Base-by-base conservation (phyloP, 1,284 basidiomycete species). In the Peniophora sp. region DNA sequence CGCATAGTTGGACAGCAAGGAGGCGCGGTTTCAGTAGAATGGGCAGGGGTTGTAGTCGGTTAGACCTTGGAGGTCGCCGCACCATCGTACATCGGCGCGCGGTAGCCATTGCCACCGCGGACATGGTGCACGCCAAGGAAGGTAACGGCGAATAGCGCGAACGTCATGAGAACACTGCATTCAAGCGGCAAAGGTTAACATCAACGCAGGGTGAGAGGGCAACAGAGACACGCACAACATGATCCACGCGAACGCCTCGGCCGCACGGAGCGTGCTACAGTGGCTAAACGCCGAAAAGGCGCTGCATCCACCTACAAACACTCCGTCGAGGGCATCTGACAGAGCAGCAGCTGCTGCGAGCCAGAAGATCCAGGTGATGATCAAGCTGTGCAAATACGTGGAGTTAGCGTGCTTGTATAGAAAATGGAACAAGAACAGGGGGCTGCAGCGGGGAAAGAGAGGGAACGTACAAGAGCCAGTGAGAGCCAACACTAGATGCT, bases 341-440 rank as follows among this genome's bases (percentile, higher is more conserved):
- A 70, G 58, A 17, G 64, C 59, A 6, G 67, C 66, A 11, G 66
- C 82, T 2, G 74, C 80, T 1, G 83, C 78, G 3, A 78, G 74
- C 84, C 84, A 87, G 50, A 85, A 70, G 12, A 83, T 69, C 82
- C 85, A 90, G 1, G 86, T 84, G 20, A 89, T 45, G 51, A 74
- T 61, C 53, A 85, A 61, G 63, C 81, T 88, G 54, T 23, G 47
- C 12, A 44, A n/a, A 5, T 16, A 9, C 47, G 23, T 23, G 17
- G 20, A 35, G 27, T 45, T 9, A 49, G 35, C 39, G 41, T 44
- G 20, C 32, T 47, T 48, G 49, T 17, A 38, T 45, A 52, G 39
- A 19, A n/a, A 35, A n/a, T 36, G 34, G 38, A n/a, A n/a, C n/a
- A n/a, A n/a, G 38, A 16, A n/a, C 16, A 41, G 8, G n/a, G 38